A percentile compares a stretch with the other conserved stretches of the same genome.
Evolutionary conservation across 2,329 filamentous ascomycete species (phyloP).

Genomic region (Cercospora sp.): DNA sequence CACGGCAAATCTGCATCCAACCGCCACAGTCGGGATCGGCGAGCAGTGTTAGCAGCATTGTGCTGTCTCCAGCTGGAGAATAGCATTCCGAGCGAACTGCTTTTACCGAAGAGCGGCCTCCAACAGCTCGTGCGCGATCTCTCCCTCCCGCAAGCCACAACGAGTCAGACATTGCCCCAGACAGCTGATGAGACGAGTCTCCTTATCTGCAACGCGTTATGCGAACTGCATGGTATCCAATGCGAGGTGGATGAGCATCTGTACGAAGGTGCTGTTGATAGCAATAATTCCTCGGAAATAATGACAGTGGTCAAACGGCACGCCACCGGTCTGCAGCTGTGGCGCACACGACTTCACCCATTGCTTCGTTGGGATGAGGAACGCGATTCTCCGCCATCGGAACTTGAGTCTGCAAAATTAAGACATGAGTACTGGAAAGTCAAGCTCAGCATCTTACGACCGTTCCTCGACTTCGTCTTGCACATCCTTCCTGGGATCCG

Average conservation of each 20-base stretch:
- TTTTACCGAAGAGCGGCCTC: background rate
- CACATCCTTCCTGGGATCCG: slow-evolving; percentile 42
- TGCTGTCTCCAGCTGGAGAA: background rate
- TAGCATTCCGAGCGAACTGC: background rate
- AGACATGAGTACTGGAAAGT: slow-evolving; percentile 91
- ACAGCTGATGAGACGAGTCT: background rate
- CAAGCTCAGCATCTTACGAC: slow-evolving; percentile 79
- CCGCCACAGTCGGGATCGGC: background rate
- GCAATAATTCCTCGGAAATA: background rate
- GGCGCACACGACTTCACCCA: slow-evolving; percentile 50
- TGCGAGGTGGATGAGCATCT: background rate
- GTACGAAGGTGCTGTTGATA: background rate
- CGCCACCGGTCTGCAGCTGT: slow-evolving; percentile 45
- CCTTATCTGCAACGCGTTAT: background rate
- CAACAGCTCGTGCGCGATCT: background rate
- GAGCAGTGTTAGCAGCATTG: background rate
- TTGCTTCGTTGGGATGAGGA: slow-evolving; percentile 62
- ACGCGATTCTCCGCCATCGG: slow-evolving; percentile 63
- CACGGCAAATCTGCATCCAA: background rate
- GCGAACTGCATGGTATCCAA: background rate
- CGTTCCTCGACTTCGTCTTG: slow-evolving; percentile 63
- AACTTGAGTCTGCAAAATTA: slow-evolving; percentile 79
- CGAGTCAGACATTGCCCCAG: background rate
- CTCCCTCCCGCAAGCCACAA: background rate
- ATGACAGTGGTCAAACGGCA: slow-evolving; percentile 27